Evolutionary conservation across 352 stramenopile genomes (phyloP).

Genomic region (Elongisporangium senticosum): DNA sequence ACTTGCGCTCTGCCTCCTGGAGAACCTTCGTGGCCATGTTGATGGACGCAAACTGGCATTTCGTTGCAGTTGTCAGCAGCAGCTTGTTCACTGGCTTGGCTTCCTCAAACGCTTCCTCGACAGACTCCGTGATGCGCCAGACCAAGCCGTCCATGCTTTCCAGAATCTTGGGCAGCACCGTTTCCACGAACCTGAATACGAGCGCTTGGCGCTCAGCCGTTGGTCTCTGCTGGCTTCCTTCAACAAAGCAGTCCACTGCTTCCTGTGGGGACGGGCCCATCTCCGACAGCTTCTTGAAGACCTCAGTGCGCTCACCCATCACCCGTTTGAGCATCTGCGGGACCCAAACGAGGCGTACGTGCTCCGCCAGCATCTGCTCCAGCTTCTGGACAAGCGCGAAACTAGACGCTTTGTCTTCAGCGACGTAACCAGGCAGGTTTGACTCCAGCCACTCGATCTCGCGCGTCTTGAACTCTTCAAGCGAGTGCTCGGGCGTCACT

Average conservation of each 20-base stretch:
- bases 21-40: neutral
- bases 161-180: slow-evolving; percentile 14
- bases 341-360: slow-evolving; percentile 24
- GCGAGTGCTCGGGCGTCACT: slow-evolving; percentile 3
- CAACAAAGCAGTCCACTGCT: slow-evolving; percentile 16
- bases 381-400: slow-evolving; percentile 19
- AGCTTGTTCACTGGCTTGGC: slow-evolving; percentile 18
- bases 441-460: slow-evolving; percentile 22
- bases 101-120: slow-evolving; percentile 16
- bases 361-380: slow-evolving; percentile 26
- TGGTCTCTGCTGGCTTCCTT: neutral
- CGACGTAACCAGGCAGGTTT: slow-evolving; percentile 20
- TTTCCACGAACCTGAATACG: slow-evolving; percentile 12
- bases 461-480: slow-evolving; percentile 18
- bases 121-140: slow-evolving; percentile 6
- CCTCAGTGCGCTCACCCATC: neutral
- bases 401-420: slow-evolving; percentile 19
- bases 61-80: slow-evolving; percentile 8
- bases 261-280: slow-evolving; percentile 14
- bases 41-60: neutral
- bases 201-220: slow-evolving; percentile 7
- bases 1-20: neutral
- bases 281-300: slow-evolving; percentile 2
- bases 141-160: slow-evolving; percentile 14
- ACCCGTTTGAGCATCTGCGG: slow-evolving; percentile 13